Conservation (phyloP, 805 yeast species). For the Starmerella riodocensis region DNA sequence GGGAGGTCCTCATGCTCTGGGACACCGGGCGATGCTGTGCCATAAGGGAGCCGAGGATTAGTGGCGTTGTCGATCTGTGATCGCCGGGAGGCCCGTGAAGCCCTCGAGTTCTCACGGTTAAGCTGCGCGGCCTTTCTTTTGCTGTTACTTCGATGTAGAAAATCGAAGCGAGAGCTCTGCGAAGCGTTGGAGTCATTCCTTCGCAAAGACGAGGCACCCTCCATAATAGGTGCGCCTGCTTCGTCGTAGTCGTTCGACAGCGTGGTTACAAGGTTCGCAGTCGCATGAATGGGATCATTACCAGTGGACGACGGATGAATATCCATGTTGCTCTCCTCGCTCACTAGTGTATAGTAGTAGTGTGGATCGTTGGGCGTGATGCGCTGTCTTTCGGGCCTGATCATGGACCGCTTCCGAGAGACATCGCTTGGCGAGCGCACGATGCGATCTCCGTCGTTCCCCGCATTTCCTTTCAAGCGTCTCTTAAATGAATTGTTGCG, state of each 20-base stretch:
- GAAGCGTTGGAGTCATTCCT: too few species aligned
- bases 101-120: slow-evolving; percentile 1
- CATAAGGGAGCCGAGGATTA: too few species aligned
- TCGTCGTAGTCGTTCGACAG: slow-evolving; percentile 1
- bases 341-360: slow-evolving; percentile 42
- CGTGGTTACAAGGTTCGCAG: not conserved
- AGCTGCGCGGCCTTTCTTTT: not conserved
- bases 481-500: slow-evolving; percentile 17
- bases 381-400: slow-evolving; percentile 71
- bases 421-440: slow-evolving; percentile 14
- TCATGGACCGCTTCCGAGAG: slow-evolving; percentile 50
- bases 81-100: slow-evolving; percentile 1
- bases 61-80: too few species aligned
- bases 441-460: slow-evolving; percentile 7
- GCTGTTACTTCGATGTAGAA: too few species aligned
- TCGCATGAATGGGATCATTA: slow-evolving; percentile 37
- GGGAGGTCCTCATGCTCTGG: not conserved
- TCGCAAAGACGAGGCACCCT: too few species aligned
- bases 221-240: slow-evolving; percentile 5
- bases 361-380: slow-evolving; percentile 57
- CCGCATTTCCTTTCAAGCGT: not conserved
- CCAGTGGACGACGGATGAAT: slow-evolving; percentile 64
- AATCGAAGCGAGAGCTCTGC: too few species aligned
- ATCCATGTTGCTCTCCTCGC: slow-evolving; percentile 29
- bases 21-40: not conserved